phyloP scores from a whole-genome alignment of 2,329 filamentous ascomycete genomes.

The Phaeosphaeria sp. region DNA sequence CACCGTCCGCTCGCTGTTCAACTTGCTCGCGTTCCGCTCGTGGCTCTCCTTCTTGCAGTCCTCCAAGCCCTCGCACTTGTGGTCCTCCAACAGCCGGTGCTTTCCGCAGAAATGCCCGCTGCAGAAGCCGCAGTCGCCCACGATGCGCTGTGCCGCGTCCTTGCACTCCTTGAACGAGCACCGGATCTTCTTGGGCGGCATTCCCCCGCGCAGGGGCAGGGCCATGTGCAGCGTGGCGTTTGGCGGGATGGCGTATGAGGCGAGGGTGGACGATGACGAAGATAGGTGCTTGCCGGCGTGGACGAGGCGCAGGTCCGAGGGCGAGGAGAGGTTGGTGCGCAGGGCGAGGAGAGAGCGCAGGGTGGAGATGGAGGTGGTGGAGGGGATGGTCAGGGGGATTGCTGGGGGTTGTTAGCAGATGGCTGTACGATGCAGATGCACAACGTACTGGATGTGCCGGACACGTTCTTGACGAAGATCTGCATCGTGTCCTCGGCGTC shows the following conservation, averaged over 20 bases:
- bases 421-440: too few species aligned
- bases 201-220: conserved; percentile 62
- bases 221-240: conserved; percentile 62
- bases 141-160: conserved; percentile 85
- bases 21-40: conserved; percentile 88
- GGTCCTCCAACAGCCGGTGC: conserved; percentile 91
- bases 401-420: conserved; percentile 46
- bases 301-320: conserved; percentile 61
- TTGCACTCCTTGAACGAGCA: conserved; percentile 92
- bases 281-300: conserved; percentile 64
- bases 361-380: conserved; percentile 61
- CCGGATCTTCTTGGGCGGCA: conserved; percentile 76
- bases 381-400: conserved; percentile 63
- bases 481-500: conserved; percentile 62
- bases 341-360: conserved; percentile 64
- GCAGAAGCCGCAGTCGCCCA: conserved; percentile 96
- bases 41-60: conserved; percentile 98
- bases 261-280: conserved; percentile 51
- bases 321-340: conserved; percentile 59
- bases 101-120: conserved; percentile 92
- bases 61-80: conserved; percentile 91
- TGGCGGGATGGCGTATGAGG: conserved; percentile 56
- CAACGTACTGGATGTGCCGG: conserved; percentile 61
- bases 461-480: conserved; percentile 67
- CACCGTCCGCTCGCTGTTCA: conserved; percentile 90